Percentiles rank a stretch among this genome's conserved stretches.
These are phyloP conservation scores for Zea luxurians DNA, from an alignment of 176 grass and related monocot genomes.

Conservation along the genomic window DNA sequence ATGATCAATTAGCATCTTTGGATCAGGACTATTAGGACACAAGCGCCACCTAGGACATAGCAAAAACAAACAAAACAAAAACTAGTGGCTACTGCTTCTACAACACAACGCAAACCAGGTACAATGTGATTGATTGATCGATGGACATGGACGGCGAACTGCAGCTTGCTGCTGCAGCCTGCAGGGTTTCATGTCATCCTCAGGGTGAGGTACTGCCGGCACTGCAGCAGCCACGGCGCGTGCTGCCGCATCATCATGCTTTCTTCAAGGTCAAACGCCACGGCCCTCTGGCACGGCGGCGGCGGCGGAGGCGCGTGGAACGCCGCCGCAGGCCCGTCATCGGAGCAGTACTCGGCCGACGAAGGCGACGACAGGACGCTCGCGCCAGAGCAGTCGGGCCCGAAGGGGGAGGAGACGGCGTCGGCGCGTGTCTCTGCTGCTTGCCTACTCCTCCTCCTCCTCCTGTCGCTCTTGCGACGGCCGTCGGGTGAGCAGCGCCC, in stretches of 20 bases:
- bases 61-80: neutral
- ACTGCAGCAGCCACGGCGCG: slow-evolving; percentile 75
- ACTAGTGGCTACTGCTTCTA: slow-evolving; percentile 38
- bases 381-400: slow-evolving; percentile 45
- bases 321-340: neutral
- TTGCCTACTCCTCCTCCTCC: neutral
- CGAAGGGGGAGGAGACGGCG: slow-evolving; percentile 32
- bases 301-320: slow-evolving; percentile 13
- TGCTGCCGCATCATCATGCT: slow-evolving; percentile 51
- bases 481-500: slow-evolving; percentile 4
- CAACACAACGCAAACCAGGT: slow-evolving; percentile 21
- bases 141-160: neutral
- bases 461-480: slow-evolving; percentile 35
- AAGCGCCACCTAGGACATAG: neutral
- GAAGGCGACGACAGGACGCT: slow-evolving; percentile 49
- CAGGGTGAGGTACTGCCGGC: slow-evolving; percentile 65
- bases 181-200: slow-evolving; percentile 62
- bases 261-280: slow-evolving; percentile 55
- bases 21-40: no score
- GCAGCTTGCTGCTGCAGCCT: neutral
- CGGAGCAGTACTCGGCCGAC: slow-evolving; percentile 51
- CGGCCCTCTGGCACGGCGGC: slow-evolving; percentile 53
- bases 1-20: slow-evolving; percentile 9
- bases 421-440: neutral
- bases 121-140: slow-evolving; percentile 24